Evolutionary conservation across 495 filamentous ascomycete genomes (phyloP).

Genomic region (Rostrohypoxylon terebratum): DNA sequence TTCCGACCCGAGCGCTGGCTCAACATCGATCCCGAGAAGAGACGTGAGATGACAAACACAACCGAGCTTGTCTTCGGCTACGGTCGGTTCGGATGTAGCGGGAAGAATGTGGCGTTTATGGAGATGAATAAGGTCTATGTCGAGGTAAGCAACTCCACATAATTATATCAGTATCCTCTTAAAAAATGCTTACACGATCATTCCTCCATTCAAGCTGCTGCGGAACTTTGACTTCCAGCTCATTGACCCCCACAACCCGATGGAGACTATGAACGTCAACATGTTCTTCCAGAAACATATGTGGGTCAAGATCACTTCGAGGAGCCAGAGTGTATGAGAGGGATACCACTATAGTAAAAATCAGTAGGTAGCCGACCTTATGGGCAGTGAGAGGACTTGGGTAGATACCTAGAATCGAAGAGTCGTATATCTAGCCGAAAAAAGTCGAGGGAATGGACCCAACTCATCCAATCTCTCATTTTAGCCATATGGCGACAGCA

Average conservation of each 20-base stretch:
- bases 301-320: conserved; percentile 48
- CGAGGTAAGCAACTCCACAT: conserved; percentile 54
- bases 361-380: background rate
- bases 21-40: conserved; percentile 47
- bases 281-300: conserved; percentile 49
- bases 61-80: conserved; percentile 48
- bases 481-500: background rate
- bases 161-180: background rate
- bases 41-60: conserved; percentile 52
- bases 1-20: conserved; percentile 69
- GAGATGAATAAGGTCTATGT: conserved; percentile 66
- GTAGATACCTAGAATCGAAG: background rate
- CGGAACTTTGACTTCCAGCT: conserved; percentile 41
- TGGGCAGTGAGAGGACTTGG: background rate
- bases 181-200: background rate
- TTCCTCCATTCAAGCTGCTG: conserved; percentile 12
- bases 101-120: conserved; percentile 52
- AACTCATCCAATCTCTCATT: background rate
- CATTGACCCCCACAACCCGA: conserved; percentile 28
- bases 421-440: background rate
- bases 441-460: background rate
- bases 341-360: background rate
- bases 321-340: background rate
- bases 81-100: conserved; percentile 55
- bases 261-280: conserved; percentile 33